Evolutionary conservation across 1,139 yeast genomes (phyloP).

Genomic region (Debaryomycetaceae sp.): DNA sequence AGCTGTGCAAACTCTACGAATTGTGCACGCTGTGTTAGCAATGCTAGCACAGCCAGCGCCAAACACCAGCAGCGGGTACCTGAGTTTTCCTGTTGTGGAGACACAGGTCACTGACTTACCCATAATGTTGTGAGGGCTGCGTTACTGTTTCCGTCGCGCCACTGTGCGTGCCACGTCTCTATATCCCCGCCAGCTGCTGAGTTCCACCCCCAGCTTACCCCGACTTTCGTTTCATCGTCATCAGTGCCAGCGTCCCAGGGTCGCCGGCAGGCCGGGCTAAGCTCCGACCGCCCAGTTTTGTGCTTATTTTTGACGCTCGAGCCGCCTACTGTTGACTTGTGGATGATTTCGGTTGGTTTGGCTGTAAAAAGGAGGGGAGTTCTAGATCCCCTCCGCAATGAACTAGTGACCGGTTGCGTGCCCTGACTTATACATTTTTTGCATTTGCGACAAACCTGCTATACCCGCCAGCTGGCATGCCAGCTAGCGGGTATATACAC

Average conservation of each 20-base stretch:
- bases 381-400: slow-evolving; percentile 3
- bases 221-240: neutral
- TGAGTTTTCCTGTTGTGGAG: too few relatives aligned
- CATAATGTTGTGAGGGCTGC: too few relatives aligned
- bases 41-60: too few relatives aligned
- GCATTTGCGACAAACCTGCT: slow-evolving; percentile 1
- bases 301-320: too few relatives aligned
- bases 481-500: too few relatives aligned
- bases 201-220: neutral
- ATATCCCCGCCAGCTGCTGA: too few relatives aligned
- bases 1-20: neutral
- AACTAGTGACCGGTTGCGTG: slow-evolving; percentile 3
- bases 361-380: slow-evolving; percentile 3
- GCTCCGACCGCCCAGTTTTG: too few relatives aligned
- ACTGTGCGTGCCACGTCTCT: too few relatives aligned
- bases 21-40: neutral
- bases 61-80: too few relatives aligned
- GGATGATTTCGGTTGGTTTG: neutral
- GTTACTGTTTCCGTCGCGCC: too few relatives aligned
- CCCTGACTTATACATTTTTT: neutral
- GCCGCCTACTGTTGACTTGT: neutral
- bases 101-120: too few relatives aligned
- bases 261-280: neutral
- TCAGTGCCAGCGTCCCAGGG: neutral
- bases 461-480: too few relatives aligned